Percentiles rank a stretch among this genome's conserved stretches.
These are phyloP conservation scores for Penicillium angulare DNA, from an alignment of 495 filamentous ascomycete genomes.

Conservation along the genomic window DNA sequence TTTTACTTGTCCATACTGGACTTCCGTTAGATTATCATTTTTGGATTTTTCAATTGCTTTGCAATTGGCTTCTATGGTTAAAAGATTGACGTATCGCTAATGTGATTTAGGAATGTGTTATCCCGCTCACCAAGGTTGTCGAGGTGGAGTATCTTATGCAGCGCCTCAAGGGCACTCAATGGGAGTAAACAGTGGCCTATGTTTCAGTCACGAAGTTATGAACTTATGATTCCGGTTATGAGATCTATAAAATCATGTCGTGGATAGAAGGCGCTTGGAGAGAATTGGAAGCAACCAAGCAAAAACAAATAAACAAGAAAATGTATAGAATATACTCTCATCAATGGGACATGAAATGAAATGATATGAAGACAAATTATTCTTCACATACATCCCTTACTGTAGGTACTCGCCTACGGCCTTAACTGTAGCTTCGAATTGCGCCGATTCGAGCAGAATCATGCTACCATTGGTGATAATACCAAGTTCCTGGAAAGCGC, in stretches of 20 bases:
- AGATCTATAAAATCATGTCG: slow-evolving; percentile 11
- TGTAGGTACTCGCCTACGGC: slow-evolving; percentile 69
- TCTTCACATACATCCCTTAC: slow-evolving; percentile 22
- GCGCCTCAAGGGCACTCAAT: slow-evolving; percentile 68
- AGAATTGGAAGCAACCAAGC: neutral
- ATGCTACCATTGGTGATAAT: slow-evolving; percentile 78
- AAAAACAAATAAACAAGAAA: slow-evolving; percentile 10
- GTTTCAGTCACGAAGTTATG: slow-evolving; percentile 22
- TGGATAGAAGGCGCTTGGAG: neutral
- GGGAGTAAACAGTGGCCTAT: slow-evolving; percentile 45
- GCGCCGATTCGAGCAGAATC: slow-evolving; percentile 71
- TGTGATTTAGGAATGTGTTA: slow-evolving; percentile 75
- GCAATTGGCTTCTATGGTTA: neutral
- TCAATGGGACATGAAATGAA: slow-evolving; percentile 26
- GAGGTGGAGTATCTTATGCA: slow-evolving; percentile 99
- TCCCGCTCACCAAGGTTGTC: slow-evolving; percentile 94
- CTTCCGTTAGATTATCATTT: no score
- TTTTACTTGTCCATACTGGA: neutral
- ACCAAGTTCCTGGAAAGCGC: slow-evolving; percentile 91
- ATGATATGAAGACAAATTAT: slow-evolving; percentile 8
- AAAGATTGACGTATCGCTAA: slow-evolving; percentile 2
- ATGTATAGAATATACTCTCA: slow-evolving; percentile 22
- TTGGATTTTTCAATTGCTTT: no score
- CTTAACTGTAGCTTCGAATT: slow-evolving; percentile 66
- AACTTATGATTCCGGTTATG: slow-evolving; percentile 15